Conservation (phyloP, 2,329 filamentous ascomycete genomes). For the Chrysoporthe deuterocubensis region DNA sequence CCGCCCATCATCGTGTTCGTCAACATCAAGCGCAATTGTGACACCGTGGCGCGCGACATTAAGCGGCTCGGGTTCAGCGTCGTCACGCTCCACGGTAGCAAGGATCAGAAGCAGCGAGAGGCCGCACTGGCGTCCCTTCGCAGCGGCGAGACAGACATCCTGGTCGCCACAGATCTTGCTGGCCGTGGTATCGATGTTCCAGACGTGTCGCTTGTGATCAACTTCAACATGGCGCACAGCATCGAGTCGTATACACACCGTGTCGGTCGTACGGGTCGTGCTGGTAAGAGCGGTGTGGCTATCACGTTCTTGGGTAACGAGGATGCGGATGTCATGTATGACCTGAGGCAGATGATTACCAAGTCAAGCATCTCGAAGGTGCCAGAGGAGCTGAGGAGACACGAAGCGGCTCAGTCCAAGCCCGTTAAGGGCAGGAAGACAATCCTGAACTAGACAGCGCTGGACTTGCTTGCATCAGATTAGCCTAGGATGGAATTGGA, state of each 20-base stretch:
- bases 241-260: constrained; percentile 98
- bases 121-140: constrained; percentile 86
- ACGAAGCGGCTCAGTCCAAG: constrained; percentile 90
- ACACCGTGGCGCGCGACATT: constrained; percentile 91
- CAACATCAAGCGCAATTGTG: constrained; percentile 98
- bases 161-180: constrained; percentile 94
- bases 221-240: constrained; percentile 96
- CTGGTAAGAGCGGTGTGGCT: constrained; percentile 93
- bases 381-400: constrained; percentile 86
- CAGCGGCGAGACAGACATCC: constrained; percentile 77
- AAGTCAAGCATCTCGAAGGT: constrained; percentile 89
- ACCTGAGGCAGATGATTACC: constrained; percentile 91
- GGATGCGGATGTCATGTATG: constrained; percentile 88
- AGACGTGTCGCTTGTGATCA: constrained; percentile 91
- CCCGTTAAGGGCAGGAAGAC: constrained; percentile 50
- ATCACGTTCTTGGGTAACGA: constrained; percentile 95
- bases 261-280: constrained; percentile 95
- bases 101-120: constrained; percentile 97
- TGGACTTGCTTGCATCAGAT: neutral
- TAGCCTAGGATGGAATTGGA: neutral
- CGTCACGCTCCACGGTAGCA: constrained; percentile 91
- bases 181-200: constrained; percentile 97
- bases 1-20: constrained; percentile 98
- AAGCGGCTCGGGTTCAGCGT: constrained; percentile 89
- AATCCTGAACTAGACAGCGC: constrained; percentile 8